Evolutionary conservation across 805 yeast species (phyloP), one percentile per base, ranked within the genome.

Genomic region (Kluyveromyces aestuarii): DNA sequence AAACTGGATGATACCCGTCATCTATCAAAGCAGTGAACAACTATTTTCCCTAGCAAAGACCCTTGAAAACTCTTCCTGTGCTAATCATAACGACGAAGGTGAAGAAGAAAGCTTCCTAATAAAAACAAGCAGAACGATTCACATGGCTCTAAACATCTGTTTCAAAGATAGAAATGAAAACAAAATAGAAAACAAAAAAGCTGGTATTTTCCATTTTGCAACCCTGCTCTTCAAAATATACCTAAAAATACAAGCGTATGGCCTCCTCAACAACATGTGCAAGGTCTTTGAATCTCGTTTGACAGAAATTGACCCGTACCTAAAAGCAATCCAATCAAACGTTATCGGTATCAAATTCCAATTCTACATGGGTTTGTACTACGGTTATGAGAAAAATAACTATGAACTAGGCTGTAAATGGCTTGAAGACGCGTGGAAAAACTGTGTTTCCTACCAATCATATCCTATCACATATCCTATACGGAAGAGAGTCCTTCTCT

Each of bases 111-210:
- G 49, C 13, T 76, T 50, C 41, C 59, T 75, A 38, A 85, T 81
- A 49, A 72, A 70, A 41, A 75, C 86, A 40, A 82, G 87, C 0
- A 70, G 81, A 51, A 73, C 82, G 2, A 72, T 88, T 48, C 88
- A 87, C 63, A 74, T 80, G 51, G 77, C 90, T 7, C 84, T 87
- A 67, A 86, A 84, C 50, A 61, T 84, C 4, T 86, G 95, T 52
- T 70, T 89, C 41, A 86, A 85, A 53, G 96, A 89, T 64, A 75
- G 90, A 50, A 80, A 80, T 51, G 75, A 78, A n/a, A 76, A 75
- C 27, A 44, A 63, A 18, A 45, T 43, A 0, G 56, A 57, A 13
- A 77, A 83, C 51, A 84, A 85, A 59, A 74, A 82, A 57, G 64
- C 67, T 53, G 85, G 82, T 45, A 81, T 84, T 17, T 86, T 82